Conservation (phyloP, 306 rosid genomes). For the Ochetophila trinervis region DNA sequence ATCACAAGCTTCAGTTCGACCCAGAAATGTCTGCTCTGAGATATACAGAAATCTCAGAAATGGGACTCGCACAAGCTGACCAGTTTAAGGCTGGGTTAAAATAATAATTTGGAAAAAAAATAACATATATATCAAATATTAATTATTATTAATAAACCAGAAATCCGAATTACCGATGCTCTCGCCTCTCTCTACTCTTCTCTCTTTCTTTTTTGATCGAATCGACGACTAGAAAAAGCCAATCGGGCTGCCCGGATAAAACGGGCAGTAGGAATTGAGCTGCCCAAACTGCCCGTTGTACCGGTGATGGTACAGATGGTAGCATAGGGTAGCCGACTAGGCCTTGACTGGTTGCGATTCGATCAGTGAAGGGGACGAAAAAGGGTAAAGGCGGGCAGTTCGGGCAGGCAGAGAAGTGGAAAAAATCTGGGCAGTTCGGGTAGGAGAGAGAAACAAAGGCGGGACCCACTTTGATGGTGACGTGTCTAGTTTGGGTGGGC, state of each 20-base stretch:
- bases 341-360: slow-evolving; percentile 1
- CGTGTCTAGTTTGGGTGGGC: slow-evolving; percentile 41
- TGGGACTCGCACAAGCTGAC: slow-evolving; percentile 54
- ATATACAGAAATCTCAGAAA: slow-evolving; percentile 54
- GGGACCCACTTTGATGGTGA: slow-evolving; percentile 41
- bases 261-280: slow-evolving; percentile 32
- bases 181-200: slow-evolving; percentile 10
- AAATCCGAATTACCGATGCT: slow-evolving; percentile 31
- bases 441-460: slow-evolving; percentile 35
- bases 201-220: slow-evolving; percentile 17
- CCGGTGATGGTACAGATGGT: slow-evolving; percentile 18
- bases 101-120: slow-evolving; percentile 16
- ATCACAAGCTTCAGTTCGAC: slow-evolving; percentile 38
- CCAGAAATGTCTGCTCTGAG: slow-evolving; percentile 61
- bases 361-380: background rate
- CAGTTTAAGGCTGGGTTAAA: slow-evolving; percentile 45
- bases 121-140: background rate
- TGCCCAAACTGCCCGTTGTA: slow-evolving; percentile 30
- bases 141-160: background rate
- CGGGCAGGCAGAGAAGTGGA: slow-evolving; percentile 40
- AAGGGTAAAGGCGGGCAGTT: slow-evolving; percentile 32
- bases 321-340: background rate
- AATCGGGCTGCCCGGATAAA: slow-evolving; percentile 41
- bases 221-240: slow-evolving; percentile 29
- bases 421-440: slow-evolving; percentile 33